Percentiles rank a stretch among this genome's conserved stretches.
Evolutionary conservation across 495 filamentous ascomycete genomes (phyloP).

Genomic region (Letharia lupina): DNA sequence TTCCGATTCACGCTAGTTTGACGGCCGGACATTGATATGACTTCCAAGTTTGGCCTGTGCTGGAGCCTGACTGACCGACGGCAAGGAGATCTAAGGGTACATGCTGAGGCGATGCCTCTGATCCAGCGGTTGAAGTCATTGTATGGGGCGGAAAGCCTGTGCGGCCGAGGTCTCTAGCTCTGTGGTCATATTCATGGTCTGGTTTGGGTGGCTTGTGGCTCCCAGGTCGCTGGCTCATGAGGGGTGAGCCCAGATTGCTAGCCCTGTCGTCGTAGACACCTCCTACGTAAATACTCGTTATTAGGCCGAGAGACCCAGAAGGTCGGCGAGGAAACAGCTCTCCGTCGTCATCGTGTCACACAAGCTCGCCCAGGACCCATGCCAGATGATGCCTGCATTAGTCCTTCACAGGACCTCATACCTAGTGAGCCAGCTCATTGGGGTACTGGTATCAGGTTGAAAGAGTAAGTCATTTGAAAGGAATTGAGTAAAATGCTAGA

Average conservation of each 20-base stretch:
- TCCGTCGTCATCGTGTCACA: neutral
- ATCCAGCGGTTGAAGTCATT: neutral
- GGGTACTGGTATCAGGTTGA: neutral
- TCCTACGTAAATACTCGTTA: neutral
- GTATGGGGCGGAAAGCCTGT: neutral
- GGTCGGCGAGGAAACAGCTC: neutral
- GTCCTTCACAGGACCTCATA: neutral
- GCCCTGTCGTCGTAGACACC: neutral
- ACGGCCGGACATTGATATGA: neutral
- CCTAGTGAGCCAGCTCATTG: neutral
- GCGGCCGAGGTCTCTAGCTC: neutral
- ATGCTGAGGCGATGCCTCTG: neutral
- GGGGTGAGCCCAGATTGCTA: neutral
- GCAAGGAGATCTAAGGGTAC: neutral
- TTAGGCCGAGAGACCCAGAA: neutral
- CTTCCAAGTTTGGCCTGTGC: neutral
- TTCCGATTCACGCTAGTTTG: neutral
- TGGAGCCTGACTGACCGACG: neutral
- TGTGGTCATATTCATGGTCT: neutral
- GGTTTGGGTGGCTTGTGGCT: neutral
- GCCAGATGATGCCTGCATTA: neutral
- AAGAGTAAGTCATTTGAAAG: neutral
- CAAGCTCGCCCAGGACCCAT: neutral
- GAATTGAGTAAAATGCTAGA: neutral
- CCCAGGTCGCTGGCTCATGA: neutral